Evolutionary conservation across 108 stramenopile species (phyloP).

Genomic region (Skeletonema tropicum): DNA sequence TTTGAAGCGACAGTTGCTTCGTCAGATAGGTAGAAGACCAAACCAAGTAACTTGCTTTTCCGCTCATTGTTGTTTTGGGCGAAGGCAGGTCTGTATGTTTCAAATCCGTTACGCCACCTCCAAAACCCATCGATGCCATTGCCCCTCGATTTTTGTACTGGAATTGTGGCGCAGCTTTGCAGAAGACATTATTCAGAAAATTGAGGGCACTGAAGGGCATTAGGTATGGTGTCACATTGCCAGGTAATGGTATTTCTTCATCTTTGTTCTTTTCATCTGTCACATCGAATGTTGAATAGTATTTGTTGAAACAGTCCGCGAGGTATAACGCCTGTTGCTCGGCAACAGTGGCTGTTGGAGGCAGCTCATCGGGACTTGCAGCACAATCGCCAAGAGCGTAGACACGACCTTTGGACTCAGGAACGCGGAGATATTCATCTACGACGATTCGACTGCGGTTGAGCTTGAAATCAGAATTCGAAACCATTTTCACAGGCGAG

Average conservation of each 20-base stretch:
- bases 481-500: conserved; percentile 41
- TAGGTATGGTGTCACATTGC: conserved; percentile 48
- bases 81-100: conserved; percentile 35
- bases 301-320: conserved; percentile 64
- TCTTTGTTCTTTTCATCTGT: conserved; percentile 27
- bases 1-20: conserved; percentile 74
- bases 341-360: conserved; percentile 91
- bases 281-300: conserved; percentile 50
- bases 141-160: conserved; percentile 53
- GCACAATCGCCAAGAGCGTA: conserved; percentile 96
- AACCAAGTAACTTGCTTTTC: conserved; percentile 74
- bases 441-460: conserved; percentile 73
- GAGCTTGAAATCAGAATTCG: conserved; percentile 43
- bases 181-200: conserved; percentile 47
- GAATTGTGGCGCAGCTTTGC: conserved; percentile 54
- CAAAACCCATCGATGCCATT: conserved; percentile 55
- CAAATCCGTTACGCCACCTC: conserved; percentile 53
- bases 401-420: conserved; percentile 79
- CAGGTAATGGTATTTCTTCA: conserved; percentile 55
- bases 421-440: conserved; percentile 90
- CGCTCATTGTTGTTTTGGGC: conserved; percentile 44
- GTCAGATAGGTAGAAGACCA: conserved; percentile 66
- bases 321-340: conserved; percentile 89
- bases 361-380: conserved; percentile 62
- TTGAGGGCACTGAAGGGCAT: conserved; percentile 52